Evolutionary conservation across 352 stramenopile species (phyloP).

Genomic region (Globisporangium echinulatum): DNA sequence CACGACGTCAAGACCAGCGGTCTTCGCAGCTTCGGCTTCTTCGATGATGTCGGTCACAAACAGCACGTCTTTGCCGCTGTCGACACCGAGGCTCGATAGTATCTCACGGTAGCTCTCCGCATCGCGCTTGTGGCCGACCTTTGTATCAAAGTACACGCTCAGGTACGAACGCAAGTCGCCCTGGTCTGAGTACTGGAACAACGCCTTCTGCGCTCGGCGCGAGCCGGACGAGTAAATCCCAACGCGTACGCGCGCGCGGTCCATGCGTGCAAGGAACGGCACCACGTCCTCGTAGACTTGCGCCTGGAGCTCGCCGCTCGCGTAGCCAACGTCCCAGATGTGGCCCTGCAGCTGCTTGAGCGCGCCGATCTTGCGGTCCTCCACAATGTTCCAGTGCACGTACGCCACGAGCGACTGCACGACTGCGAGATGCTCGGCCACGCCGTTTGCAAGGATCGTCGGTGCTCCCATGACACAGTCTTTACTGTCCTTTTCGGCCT

Average conservation of each 20-base stretch:
- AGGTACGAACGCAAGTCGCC: constrained; percentile 72
- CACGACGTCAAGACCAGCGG: constrained; percentile 57
- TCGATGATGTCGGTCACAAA: constrained; percentile 88
- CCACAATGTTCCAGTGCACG: constrained; percentile 65
- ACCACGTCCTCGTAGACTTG: constrained; percentile 91
- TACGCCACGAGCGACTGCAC: constrained; percentile 39
- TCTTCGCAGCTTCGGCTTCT: constrained; percentile 72
- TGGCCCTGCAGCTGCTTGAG: constrained; percentile 90
- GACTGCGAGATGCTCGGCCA: constrained; percentile 18
- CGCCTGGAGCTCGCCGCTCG: constrained; percentile 78
- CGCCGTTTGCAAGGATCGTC: constrained; percentile 13
- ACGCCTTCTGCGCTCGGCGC: constrained; percentile 74
- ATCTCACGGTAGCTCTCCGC: constrained; percentile 76
- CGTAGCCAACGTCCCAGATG: constrained; percentile 87
- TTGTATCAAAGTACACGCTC: constrained; percentile 84
- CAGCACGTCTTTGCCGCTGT: constrained; percentile 69
- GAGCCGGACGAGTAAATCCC: constrained; percentile 94
- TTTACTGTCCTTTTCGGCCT: constrained; percentile 33
- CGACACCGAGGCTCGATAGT: constrained; percentile 68
- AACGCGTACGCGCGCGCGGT: constrained; percentile 58
- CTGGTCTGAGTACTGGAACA: constrained; percentile 83
- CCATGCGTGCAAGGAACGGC: constrained; percentile 77
- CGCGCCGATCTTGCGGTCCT: constrained; percentile 79
- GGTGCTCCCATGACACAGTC: constrained; percentile 22
- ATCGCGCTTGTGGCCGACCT: constrained; percentile 76